Evolutionary conservation across 371 early-diverging fungal species (phyloP), one percentile per base, ranked within the genome.

Genomic region (Dichotomocladium elegans): DNA sequence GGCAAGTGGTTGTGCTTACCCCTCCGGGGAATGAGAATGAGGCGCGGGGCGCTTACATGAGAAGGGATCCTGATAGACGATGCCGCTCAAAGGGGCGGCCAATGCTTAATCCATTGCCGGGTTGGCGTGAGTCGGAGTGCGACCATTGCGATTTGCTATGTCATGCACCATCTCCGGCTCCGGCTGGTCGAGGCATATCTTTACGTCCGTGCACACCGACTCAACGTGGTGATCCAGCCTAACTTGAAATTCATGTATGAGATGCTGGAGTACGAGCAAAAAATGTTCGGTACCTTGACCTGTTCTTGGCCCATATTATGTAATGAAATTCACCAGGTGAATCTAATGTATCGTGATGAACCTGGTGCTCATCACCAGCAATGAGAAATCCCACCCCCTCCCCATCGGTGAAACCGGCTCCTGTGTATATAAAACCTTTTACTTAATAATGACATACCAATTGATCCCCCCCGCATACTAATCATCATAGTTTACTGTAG

Each of bases 181-280:
- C 68, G 75, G 8, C 59, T 85, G 5, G 73, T 80, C 7, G 66
- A 81, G 21, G 83, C 86, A 3, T 85, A 85, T 46, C 46, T 82
- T 25, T 76, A 69, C 59, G 83, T 83, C 11, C 76, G 86, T 5
- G 86, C 86, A 6, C 71, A 82, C 21, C 74, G 86, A 12, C 45
- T 85, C n/a, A 81, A 79, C 60, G 83, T 85, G 8, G 81, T 85
- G 30, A 85, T 85, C 22, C 86, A 85, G 40, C 86, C 86, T 15
- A 85, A 85, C 51, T 54, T 85, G 10, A 70, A 80, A 44, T 82
- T 85, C 34, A 82, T 85, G 79, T 85, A 83, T 51, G 83, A 85
- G 51, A 63, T 85, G 45, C 43, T 85, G 15, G 81, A 82, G 43
- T 63, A 80, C 55, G 86, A 85, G 49, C 82, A 82, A 51, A 67